Conservation (phyloP, 2,329 filamentous ascomycete species). For the Aspergillus sp. region DNA sequence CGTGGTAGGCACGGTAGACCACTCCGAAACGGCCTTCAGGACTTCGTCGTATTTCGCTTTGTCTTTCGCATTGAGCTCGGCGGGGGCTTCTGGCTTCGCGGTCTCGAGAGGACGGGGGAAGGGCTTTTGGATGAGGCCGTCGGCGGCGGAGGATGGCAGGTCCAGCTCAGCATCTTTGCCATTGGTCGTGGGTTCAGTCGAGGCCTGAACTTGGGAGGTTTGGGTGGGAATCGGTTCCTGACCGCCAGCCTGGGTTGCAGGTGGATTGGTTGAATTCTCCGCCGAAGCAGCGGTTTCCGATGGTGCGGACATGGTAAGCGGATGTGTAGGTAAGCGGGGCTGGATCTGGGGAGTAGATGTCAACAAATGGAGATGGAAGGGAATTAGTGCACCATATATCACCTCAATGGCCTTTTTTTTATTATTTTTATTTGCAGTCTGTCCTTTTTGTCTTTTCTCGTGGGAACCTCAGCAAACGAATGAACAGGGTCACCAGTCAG, state of each 20-base stretch:
- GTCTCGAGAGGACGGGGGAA: constrained; percentile 58
- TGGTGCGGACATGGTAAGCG: constrained; percentile 14
- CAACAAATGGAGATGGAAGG: background rate
- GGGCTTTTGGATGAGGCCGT: constrained; percentile 54
- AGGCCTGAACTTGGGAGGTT: background rate
- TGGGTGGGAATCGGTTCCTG: background rate
- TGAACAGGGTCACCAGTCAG: background rate
- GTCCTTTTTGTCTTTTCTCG: constrained; percentile 1
- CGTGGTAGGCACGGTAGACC: constrained; percentile 68
- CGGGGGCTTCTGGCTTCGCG: constrained; percentile 57
- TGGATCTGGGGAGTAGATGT: background rate
- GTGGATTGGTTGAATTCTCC: constrained; percentile 9
- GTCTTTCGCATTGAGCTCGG: constrained; percentile 72
- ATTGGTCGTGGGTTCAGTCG: constrained; percentile 6
- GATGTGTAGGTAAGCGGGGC: background rate
- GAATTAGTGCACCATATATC: background rate
- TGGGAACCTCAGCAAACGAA: constrained; percentile 2
- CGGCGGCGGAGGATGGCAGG: constrained; percentile 38
- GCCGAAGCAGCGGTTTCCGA: constrained; percentile 7
- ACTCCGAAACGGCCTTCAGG: constrained; percentile 67
- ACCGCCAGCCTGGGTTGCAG: background rate
- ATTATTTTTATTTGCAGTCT: background rate
- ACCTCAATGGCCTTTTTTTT: background rate
- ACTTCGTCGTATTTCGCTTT: constrained; percentile 77
- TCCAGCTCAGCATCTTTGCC: constrained; percentile 22